A percentile compares a stretch with the other conserved stretches of the same genome.
These are phyloP conservation scores for Fusarium chlamydosporum DNA, from an alignment of 2,329 filamentous ascomycete genomes.

Conservation along the genomic window DNA sequence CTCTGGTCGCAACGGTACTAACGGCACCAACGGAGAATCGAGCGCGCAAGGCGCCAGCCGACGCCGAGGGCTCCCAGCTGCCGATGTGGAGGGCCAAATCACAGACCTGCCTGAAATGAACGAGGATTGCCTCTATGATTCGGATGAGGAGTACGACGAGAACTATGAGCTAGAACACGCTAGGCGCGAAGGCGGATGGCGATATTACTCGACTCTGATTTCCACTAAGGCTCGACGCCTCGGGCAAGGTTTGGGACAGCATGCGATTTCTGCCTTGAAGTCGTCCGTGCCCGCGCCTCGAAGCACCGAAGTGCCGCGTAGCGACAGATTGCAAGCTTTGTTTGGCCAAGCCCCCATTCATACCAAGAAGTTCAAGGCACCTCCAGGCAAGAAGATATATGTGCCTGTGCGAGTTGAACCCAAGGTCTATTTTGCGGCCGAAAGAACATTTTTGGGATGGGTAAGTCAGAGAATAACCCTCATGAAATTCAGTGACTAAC, in stretches of 20 bases:
- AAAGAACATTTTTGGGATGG: conserved; percentile 96
- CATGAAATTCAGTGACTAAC: conserved; percentile 9
- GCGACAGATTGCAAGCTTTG: conserved; percentile 66
- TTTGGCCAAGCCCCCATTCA: conserved; percentile 70
- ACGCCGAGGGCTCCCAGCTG: conserved; percentile 59
- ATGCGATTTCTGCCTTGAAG: conserved; percentile 62
- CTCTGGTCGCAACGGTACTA: conserved; percentile 36
- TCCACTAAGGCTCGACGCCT: conserved; percentile 61
- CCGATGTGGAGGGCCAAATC: conserved; percentile 88
- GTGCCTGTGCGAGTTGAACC: conserved; percentile 96
- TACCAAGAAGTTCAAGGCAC: conserved; percentile 76
- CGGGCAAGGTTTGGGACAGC: conserved; percentile 61
- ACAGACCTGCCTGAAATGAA: conserved; percentile 70
- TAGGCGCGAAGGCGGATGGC: conserved; percentile 79
- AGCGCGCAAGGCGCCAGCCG: conserved; percentile 55
- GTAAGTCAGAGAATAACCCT: conserved; percentile 62
- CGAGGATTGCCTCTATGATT: conserved; percentile 93
- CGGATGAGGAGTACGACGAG: conserved; percentile 81
- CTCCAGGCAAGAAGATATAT: conserved; percentile 91
- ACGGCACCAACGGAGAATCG: conserved; percentile 55
- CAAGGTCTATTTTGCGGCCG: conserved; percentile 97
- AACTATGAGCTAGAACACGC: conserved; percentile 84
- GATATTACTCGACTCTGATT: conserved; percentile 76
- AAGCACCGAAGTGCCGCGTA: conserved; percentile 69
- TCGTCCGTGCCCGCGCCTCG: conserved; percentile 69